Evolutionary conservation across 1,139 yeast genomes (phyloP), one percentile per base, ranked within the genome.

Genomic region (Sugiyamaella neomexicana): DNA sequence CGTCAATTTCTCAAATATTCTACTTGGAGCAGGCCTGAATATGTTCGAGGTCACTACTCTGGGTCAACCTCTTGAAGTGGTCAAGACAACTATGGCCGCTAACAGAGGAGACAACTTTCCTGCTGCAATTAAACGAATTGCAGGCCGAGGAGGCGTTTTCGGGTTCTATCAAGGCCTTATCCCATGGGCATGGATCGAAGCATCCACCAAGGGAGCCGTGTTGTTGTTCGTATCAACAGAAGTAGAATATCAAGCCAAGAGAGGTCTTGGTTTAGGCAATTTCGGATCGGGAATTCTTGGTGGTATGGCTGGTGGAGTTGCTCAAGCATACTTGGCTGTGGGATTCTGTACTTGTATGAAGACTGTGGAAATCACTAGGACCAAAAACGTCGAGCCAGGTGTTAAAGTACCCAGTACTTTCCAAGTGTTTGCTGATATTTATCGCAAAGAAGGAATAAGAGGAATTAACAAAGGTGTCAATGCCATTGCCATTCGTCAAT

Each of bases 181-280:
- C 61, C 99, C 99, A 42, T 93, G 99, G 99, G 99, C 98, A 1
- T 91, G 98, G 97, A 87, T 93, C 64, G 99, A 93, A 73, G 99
- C 97, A n/a, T 87, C 96, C 20, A 93, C 99, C 46, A 93, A 93
- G 72, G 99, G 99, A 69, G 98, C 98, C 2, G 97, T 91, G n/a
- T 78, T 93, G 57, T 78, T 93, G 64, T 95, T 93, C 65, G 97
- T 91, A 25, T 85, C 96, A 50, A 84, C 96, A 36, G 99, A 93
- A 69, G 86, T 90, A 50, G 99, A 93, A 72, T 89, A 89, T 71
- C 81, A 80, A 55, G 82, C 85, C 67, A 83, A 79, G 65, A 62
- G 69, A 25, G 70, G 69, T 41, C 66, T 87, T 32, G 95, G 95
- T 50, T 79, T 85, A 23, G 78, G 79, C 57, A 82, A 85, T 60